These are phyloP conservation scores for Meredithiella fracta DNA, from an alignment of 2,329 filamentous ascomycete genomes.

Conservation along the genomic window DNA sequence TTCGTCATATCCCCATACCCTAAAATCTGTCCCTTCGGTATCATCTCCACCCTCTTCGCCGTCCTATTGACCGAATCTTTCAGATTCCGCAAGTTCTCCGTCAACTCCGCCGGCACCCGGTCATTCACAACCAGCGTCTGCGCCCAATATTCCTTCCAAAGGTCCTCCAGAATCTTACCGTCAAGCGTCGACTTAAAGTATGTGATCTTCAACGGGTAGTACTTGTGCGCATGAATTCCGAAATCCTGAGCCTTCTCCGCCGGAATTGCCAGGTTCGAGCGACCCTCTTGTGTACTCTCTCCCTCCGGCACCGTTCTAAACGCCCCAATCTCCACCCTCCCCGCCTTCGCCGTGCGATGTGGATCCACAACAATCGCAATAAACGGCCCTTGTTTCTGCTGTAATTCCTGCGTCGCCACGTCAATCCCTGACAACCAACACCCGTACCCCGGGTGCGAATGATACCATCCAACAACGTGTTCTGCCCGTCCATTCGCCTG, in stretches of 20 bases:
- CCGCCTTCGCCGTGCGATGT: constrained; percentile 82
- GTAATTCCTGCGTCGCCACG: constrained; percentile 70
- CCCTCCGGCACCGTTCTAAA: constrained; percentile 87
- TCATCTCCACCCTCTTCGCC: too few species aligned
- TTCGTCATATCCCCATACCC: not conserved
- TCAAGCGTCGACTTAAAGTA: constrained; percentile 93
- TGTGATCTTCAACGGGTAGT: constrained; percentile 81
- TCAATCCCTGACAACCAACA: constrained; percentile 98
- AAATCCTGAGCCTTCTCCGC: constrained; percentile 81
- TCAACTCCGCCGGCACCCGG: constrained; percentile 20
- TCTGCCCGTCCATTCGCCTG: constrained; percentile 65
- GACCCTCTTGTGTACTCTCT: constrained; percentile 17
- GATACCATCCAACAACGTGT: constrained; percentile 96
- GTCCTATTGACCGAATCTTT: constrained; percentile 23
- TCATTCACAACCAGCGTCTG: constrained; percentile 81
- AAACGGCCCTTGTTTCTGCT: constrained; percentile 76
- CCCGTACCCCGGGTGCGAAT: constrained; percentile 91
- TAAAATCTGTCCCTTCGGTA: too few species aligned
- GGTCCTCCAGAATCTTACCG: constrained; percentile 63
- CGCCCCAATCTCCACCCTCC: constrained; percentile 92
- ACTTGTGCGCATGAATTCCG: constrained; percentile 75
- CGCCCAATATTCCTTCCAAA: constrained; percentile 99
- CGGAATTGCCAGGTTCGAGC: not conserved
- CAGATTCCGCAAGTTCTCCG: constrained; percentile 53
- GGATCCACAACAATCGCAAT: constrained; percentile 93